Percentiles rank a stretch among this genome's conserved stretches.
These are phyloP conservation scores for Blastomyces parvus DNA, from an alignment of 2,329 filamentous ascomycete genomes.

Conservation along the genomic window DNA sequence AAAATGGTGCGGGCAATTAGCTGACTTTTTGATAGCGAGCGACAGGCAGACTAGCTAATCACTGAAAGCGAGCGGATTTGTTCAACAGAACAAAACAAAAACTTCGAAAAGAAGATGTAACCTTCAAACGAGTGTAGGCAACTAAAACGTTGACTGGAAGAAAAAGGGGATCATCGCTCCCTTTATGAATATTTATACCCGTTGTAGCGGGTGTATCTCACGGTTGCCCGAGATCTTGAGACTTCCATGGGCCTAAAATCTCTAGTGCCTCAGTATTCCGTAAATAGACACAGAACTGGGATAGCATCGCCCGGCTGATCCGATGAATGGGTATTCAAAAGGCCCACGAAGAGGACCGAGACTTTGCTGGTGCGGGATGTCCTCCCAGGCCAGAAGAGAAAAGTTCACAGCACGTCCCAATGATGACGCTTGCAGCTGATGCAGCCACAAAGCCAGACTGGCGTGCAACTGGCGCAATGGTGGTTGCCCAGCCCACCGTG, in stretches of 20 bases:
- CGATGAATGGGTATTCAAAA: background rate
- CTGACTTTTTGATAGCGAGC: background rate
- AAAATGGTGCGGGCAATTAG: background rate
- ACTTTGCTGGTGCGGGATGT: background rate
- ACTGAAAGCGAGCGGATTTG: slow-evolving; percentile 8
- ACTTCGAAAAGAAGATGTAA: background rate
- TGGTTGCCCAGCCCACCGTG: background rate
- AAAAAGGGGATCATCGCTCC: background rate
- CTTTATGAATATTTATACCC: background rate
- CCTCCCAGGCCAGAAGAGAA: background rate
- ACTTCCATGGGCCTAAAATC: background rate
- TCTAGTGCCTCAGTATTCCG: background rate
- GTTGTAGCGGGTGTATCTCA: background rate
- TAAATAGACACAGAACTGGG: background rate
- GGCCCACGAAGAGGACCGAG: background rate
- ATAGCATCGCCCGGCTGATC: background rate
- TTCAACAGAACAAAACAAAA: background rate
- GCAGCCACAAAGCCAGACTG: background rate
- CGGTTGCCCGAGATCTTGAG: background rate
- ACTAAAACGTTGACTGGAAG: background rate
- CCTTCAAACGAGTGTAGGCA: slow-evolving; percentile 2
- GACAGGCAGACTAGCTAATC: background rate
- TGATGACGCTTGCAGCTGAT: background rate
- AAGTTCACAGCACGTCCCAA: background rate
- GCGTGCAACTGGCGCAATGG: background rate